Base-by-base conservation (phyloP, 768 basidiomycete species). In the Termitomyces eurrhizus region DNA sequence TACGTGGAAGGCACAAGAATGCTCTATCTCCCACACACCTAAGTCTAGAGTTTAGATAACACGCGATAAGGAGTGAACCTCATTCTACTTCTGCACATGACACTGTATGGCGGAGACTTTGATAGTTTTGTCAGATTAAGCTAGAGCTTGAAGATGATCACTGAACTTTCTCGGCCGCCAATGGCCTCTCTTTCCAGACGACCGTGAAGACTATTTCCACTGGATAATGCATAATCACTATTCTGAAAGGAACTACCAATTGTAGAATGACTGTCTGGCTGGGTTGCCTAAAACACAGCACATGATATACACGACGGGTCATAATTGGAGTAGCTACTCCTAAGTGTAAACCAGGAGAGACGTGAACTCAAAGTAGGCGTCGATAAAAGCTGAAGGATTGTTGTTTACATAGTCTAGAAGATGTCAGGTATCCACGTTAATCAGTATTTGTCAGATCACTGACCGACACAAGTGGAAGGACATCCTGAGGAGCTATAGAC, bases 281-380 rank as follows among this genome's bases (percentile, higher is more conserved):
- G 8, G 11, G 35, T 26, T 57, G 11, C 4, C 5, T 3, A 32
- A 18, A 41, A 16, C 4, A 46, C 7, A 13, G 1, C 8, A 46
- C 21, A 46, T 35, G n/a, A 37, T 46, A 16, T 24, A 49, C 45
- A 57, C 14, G 39, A 39, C 16, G 4, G 7, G 18, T 14, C 39
- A 41, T 49, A 26, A 48, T 44, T 12, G 9, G 35, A 29, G 18
- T 24, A n/a, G 18, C 16, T n/a, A 41, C 21, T 62, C 61, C 50
- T 55, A 58, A 55, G 49, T 63, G 54, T 78, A 78, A 2, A 78
- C 66, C 39, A 78, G 78, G 52, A 91, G 71, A 1, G 80, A 78
- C 33, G 79, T 81, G 70, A 92, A 78, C 42, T 89, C 81, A 74
- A 89, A 91, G 74, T 81, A 90, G 1, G 90, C 88, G 16, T 84